These are phyloP conservation scores for Coprinopsis sp. DNA, from an alignment of 768 basidiomycete genomes.

Conservation along the genomic window DNA sequence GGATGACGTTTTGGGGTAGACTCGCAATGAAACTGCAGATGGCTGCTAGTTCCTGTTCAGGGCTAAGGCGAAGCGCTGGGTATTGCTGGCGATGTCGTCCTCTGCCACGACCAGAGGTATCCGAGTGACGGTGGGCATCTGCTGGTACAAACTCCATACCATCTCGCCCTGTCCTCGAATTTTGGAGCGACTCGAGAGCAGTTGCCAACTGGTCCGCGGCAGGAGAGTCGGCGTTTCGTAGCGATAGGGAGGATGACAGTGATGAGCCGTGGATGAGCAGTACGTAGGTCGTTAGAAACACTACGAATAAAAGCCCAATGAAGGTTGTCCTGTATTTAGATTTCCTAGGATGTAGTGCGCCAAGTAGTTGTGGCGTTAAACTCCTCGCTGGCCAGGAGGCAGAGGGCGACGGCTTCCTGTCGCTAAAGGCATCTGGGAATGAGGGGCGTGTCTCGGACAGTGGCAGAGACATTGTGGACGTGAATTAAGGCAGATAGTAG, in stretches of 20 bases:
- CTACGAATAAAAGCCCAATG: constrained; percentile 48
- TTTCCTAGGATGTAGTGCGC: constrained; percentile 39
- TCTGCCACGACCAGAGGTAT: constrained; percentile 10
- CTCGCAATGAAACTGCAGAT: constrained; percentile 69
- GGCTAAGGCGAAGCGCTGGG: constrained; percentile 43
- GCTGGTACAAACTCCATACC: constrained; percentile 10
- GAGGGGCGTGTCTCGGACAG: constrained; percentile 29
- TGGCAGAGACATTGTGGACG: constrained; percentile 21
- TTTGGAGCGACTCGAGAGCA: constrained; percentile 31
- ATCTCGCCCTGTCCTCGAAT: constrained; percentile 26
- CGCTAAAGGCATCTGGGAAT: constrained; percentile 23
- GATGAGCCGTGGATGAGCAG: constrained; percentile 46
- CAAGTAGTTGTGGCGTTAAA: constrained; percentile 19
- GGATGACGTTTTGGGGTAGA: constrained; percentile 72
- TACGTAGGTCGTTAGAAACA: constrained; percentile 50
- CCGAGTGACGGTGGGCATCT: neutral
- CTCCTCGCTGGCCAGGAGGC: constrained; percentile 1
- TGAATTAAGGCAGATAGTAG: neutral
- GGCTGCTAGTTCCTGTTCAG: constrained; percentile 67
- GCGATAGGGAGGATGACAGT: constrained; percentile 32
- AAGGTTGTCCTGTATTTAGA: constrained; percentile 49
- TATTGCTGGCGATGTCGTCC: constrained; percentile 17
- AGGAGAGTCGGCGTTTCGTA: constrained; percentile 26
- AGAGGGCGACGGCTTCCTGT: constrained; percentile 13
- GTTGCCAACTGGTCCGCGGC: constrained; percentile 31